These are phyloP conservation scores for Lecanosticta acicola DNA, from an alignment of 2,329 filamentous ascomycete genomes.

Conservation along the genomic window DNA sequence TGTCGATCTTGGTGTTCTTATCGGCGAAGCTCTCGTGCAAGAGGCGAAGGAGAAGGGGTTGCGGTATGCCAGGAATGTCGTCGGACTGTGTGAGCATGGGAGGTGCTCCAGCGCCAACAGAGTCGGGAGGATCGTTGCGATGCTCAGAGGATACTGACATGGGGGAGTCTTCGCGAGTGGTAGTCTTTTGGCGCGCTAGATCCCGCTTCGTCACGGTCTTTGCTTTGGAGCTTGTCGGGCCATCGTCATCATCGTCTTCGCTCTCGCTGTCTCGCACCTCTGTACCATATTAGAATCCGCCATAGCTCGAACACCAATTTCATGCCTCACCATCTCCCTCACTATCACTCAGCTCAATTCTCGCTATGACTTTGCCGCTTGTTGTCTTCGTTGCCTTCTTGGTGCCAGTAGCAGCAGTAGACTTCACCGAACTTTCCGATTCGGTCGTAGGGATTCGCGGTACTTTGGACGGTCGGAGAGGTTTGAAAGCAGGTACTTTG, in stretches of 20 bases:
- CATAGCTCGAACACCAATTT: background rate
- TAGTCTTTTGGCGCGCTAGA: slow-evolving; percentile 8
- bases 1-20: slow-evolving; percentile 65
- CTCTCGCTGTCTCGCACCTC: background rate
- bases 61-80: slow-evolving; percentile 53
- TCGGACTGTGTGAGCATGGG: slow-evolving; percentile 20
- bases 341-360: background rate
- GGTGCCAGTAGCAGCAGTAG: slow-evolving; percentile 6
- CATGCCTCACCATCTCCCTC: background rate
- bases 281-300: background rate
- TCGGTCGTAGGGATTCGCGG: slow-evolving; percentile 45
- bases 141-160: slow-evolving; percentile 15
- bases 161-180: slow-evolving; percentile 11
- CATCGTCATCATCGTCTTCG: background rate
- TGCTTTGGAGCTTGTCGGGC: background rate
- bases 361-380: background rate
- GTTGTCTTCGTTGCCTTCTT: slow-evolving; percentile 5
- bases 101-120: background rate
- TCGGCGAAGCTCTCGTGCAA: slow-evolving; percentile 73
- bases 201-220: background rate
- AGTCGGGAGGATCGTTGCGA: slow-evolving; percentile 4
- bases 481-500: slow-evolving; percentile 32
- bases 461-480: slow-evolving; percentile 26
- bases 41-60: slow-evolving; percentile 67
- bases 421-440: slow-evolving; percentile 16